A percentile compares a stretch with the other conserved stretches of the same genome.
These are phyloP conservation scores for Hypoxylon sp. DNA, from an alignment of 2,329 filamentous ascomycete species.

Conservation along the genomic window DNA sequence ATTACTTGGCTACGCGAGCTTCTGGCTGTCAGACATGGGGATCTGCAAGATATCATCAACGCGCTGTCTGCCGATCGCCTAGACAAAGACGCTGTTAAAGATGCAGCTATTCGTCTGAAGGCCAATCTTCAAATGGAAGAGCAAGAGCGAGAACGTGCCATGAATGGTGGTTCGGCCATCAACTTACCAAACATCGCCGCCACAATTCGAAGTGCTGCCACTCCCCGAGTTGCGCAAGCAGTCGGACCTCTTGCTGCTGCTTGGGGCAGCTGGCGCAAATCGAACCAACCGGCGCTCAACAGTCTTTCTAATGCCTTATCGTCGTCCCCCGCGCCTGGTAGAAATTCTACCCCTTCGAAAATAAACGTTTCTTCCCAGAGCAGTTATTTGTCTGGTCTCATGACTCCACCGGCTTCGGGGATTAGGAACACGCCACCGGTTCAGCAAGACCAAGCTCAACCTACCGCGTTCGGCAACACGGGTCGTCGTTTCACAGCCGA, in stretches of 20 bases:
- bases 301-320: constrained; percentile 63
- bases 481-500: constrained; percentile 71
- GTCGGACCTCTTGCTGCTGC: constrained; percentile 86
- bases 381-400: constrained; percentile 80
- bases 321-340: constrained; percentile 60
- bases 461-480: constrained; percentile 73
- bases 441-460: constrained; percentile 62
- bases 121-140: constrained; percentile 98
- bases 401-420: constrained; percentile 89
- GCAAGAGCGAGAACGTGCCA: constrained; percentile 89
- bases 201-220: constrained; percentile 80
- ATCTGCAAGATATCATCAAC: constrained; percentile 91
- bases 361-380: constrained; percentile 66
- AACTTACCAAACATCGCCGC: constrained; percentile 83
- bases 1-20: constrained; percentile 96
- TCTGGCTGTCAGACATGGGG: constrained; percentile 88
- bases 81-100: constrained; percentile 84
- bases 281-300: constrained; percentile 66
- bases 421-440: constrained; percentile 72
- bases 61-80: constrained; percentile 81
- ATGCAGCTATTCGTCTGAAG: constrained; percentile 92
- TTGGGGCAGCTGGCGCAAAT: constrained; percentile 95
- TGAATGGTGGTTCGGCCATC: constrained; percentile 77
- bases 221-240: constrained; percentile 86
- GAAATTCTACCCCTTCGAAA: constrained; percentile 73